A percentile compares a stretch with the other conserved stretches of the same genome.
Conservation (phyloP, 2,329 filamentous ascomycete species). For the Hypoxylon sp. region DNA sequence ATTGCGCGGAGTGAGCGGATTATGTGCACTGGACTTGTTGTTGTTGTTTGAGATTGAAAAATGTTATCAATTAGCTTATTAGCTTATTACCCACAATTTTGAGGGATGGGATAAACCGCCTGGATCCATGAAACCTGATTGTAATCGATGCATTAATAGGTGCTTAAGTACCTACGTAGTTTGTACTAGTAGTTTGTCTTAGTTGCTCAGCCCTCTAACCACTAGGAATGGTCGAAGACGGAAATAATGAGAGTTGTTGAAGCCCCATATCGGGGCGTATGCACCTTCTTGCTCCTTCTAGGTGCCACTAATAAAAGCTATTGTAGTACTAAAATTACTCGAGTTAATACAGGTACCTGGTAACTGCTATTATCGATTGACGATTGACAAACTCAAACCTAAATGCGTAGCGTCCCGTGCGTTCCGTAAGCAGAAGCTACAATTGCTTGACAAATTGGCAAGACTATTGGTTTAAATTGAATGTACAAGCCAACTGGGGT, state of each 20-base stretch:
- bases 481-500: not conserved
- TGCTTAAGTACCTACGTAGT: conserved; percentile 1
- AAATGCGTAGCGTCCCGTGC: conserved; percentile 8
- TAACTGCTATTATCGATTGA: not conserved
- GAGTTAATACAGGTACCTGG: not conserved
- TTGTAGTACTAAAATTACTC: conserved; percentile 5
- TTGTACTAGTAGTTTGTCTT: conserved; percentile 1
- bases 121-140: conserved; percentile 41
- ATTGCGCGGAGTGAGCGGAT: conserved; percentile 38
- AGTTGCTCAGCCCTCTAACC: conserved; percentile 11
- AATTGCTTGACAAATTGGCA: not conserved
- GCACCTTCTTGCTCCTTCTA: not conserved
- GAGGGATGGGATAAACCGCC: conserved; percentile 36
- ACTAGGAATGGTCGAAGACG: conserved; percentile 7
- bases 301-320: conserved; percentile 22
- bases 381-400: conserved; percentile 7
- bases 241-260: conserved; percentile 2
- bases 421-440: conserved; percentile 6
- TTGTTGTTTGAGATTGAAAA: conserved; percentile 40
- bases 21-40: conserved; percentile 25
- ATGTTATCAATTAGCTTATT: conserved; percentile 24
- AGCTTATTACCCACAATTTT: conserved; percentile 34
- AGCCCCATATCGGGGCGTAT: conserved; percentile 15
- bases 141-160: conserved; percentile 33
- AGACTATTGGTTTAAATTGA: not conserved